phyloP scores from a whole-genome alignment of 129 eudicot species.

The Glebionis coronaria region DNA sequence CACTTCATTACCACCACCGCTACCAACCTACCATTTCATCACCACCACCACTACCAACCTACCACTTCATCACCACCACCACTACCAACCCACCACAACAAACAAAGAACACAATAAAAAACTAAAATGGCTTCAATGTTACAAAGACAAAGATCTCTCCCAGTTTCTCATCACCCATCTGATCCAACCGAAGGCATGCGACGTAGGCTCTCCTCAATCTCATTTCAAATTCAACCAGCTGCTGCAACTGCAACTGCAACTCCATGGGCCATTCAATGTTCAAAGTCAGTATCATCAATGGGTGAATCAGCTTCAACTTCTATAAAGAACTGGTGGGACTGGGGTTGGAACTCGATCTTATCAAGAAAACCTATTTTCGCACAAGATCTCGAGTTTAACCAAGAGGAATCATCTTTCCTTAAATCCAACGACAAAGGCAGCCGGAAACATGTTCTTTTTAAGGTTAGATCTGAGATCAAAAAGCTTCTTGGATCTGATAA shows the following conservation, averaged over 20 bases:
- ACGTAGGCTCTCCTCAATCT: slow-evolving; percentile 57
- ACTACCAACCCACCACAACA: no score
- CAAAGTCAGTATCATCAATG: slow-evolving; percentile 66
- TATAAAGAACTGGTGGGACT: slow-evolving; percentile 72
- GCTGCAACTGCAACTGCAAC: slow-evolving; percentile 38
- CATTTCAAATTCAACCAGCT: slow-evolving; percentile 52
- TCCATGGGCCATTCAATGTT: slow-evolving; percentile 54
- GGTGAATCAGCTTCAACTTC: slow-evolving; percentile 48
- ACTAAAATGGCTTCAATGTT: slow-evolving; percentile 40
- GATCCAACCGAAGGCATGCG: slow-evolving; percentile 38
- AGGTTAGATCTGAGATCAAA: slow-evolving; percentile 53
- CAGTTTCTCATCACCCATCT: slow-evolving; percentile 37
- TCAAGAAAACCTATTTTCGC: slow-evolving; percentile 65
- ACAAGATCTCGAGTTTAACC: slow-evolving; percentile 75
- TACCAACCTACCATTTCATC: no score
- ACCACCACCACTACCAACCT: no score
- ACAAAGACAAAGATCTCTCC: slow-evolving; percentile 42
- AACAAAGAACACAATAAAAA: no score
- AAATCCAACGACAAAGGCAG: slow-evolving; percentile 51
- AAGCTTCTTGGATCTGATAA: slow-evolving; percentile 44
- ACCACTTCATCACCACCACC: no score
- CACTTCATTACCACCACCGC: no score
- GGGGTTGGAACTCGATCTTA: slow-evolving; percentile 67
- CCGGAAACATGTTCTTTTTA: slow-evolving; percentile 64
- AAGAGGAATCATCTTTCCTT: slow-evolving; percentile 40